Conservation (phyloP, 2,329 filamentous ascomycete genomes). For the Ceratocystis albifundus region DNA sequence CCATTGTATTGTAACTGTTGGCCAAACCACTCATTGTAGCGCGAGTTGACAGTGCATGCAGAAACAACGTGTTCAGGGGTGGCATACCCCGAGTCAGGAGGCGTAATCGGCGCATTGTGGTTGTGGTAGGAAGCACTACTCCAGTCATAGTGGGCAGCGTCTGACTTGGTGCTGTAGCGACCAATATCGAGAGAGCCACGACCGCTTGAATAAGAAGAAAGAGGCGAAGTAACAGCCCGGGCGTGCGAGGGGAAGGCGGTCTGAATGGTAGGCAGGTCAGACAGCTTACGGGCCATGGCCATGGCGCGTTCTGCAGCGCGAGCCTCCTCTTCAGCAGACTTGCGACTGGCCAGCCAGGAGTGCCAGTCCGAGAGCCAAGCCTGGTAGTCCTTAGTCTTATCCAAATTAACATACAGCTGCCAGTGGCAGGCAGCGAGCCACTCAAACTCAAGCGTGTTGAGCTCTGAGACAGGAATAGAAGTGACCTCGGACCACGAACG, state of each 20-base stretch:
- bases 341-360: constrained; percentile 46
- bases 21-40: constrained; percentile 48
- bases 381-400: constrained; percentile 59
- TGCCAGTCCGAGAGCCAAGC: constrained; percentile 52
- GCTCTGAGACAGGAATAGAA: constrained; percentile 69
- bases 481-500: constrained; percentile 93
- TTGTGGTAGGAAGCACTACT: constrained; percentile 20
- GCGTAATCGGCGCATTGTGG: constrained; percentile 39
- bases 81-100: constrained; percentile 50
- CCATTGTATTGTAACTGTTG: constrained; percentile 36
- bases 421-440: constrained; percentile 77
- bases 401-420: constrained; percentile 75
- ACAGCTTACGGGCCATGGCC: constrained; percentile 38
- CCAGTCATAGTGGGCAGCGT: constrained; percentile 23
- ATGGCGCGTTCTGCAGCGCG: constrained; percentile 21
- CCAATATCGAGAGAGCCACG: constrained; percentile 28
- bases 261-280: constrained; percentile 40
- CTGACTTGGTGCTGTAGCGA: constrained; percentile 31
- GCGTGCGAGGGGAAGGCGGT: constrained; percentile 25
- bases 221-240: constrained; percentile 25
- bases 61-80: constrained; percentile 49
- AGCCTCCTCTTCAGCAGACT: constrained; percentile 35
- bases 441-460: constrained; percentile 76
- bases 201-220: constrained; percentile 30
- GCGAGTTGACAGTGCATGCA: constrained; percentile 42